A percentile compares a stretch with the other conserved stretches of the same genome.
Evolutionary conservation across 148 eudicot genomes (phyloP).

Genomic region (Cornus kousa): DNA sequence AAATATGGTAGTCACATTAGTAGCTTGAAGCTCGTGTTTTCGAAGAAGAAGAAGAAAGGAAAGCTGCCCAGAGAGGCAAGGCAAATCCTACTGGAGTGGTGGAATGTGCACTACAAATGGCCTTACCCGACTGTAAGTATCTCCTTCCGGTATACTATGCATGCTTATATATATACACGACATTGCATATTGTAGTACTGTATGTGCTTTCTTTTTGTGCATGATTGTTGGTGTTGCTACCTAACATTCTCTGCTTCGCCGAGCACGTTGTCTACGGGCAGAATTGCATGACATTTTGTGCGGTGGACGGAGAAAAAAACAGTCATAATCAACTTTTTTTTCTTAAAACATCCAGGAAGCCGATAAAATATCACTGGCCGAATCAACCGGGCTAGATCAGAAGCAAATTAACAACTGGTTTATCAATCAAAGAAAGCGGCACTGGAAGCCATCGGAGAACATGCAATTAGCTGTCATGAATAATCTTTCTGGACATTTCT

Average conservation of each 20-base stretch:
- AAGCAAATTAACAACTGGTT: slow-evolving; percentile 99
- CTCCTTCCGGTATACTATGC: background rate
- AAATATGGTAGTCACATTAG: slow-evolving; percentile 76
- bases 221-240: no score
- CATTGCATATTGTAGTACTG: no score
- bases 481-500: slow-evolving; percentile 51
- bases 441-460: slow-evolving; percentile 91
- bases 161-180: background rate
- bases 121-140: slow-evolving; percentile 91
- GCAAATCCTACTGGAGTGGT: slow-evolving; percentile 74
- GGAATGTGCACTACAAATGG: slow-evolving; percentile 85
- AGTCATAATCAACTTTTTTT: background rate
- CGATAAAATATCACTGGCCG: slow-evolving; percentile 79
- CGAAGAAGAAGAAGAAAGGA: slow-evolving; percentile 95
- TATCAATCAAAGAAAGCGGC: slow-evolving; percentile 91
- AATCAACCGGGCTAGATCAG: slow-evolving; percentile 78
- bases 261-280: no score
- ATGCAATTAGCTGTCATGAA: slow-evolving; percentile 79
- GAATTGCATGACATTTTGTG: background rate
- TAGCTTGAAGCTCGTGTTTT: slow-evolving; percentile 77
- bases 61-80: slow-evolving; percentile 87
- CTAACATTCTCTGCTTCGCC: no score
- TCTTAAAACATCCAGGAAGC: slow-evolving; percentile 54
- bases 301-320: background rate
- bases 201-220: no score